These are phyloP conservation scores for Fusarium piperis DNA, from an alignment of 2,329 filamentous ascomycete genomes.

Conservation along the genomic window DNA sequence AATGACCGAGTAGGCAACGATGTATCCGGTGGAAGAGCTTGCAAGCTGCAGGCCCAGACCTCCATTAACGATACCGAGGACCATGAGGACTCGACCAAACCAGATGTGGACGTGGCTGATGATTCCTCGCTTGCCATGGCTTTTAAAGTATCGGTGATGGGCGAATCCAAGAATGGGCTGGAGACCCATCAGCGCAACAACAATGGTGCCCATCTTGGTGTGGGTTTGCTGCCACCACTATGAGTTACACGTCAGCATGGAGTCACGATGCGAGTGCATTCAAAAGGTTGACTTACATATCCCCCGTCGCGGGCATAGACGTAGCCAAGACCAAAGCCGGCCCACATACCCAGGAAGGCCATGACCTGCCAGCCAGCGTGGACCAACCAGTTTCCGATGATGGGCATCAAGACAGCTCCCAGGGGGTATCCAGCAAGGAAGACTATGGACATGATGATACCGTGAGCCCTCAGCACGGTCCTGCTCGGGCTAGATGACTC, in stretches of 20 bases:
- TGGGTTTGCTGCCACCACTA: conserved; percentile 65
- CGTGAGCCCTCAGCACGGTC: conserved; percentile 58
- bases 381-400: conserved; percentile 65
- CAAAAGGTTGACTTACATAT: conserved; percentile 52
- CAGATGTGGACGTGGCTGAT: conserved; percentile 69
- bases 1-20: conserved; percentile 66
- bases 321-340: conserved; percentile 67
- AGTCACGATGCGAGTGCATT: conserved; percentile 2
- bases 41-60: conserved; percentile 67
- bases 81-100: conserved; percentile 67
- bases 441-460: conserved; percentile 68
- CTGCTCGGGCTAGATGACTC: conserved; percentile 30
- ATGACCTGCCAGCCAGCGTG: conserved; percentile 67
- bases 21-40: conserved; percentile 49
- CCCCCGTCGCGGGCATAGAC: conserved; percentile 53
- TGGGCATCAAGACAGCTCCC: conserved; percentile 68
- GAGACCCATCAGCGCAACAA: conserved; percentile 63
- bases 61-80: conserved; percentile 70
- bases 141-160: conserved; percentile 65
- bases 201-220: conserved; percentile 64
- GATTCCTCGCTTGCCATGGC: conserved; percentile 57
- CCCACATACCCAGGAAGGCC: conserved; percentile 67
- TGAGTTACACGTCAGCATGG: conserved; percentile 22
- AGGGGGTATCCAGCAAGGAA: conserved; percentile 69
- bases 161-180: conserved; percentile 67